phyloP scores from a whole-genome alignment of 768 basidiomycete genomes.

The Suillus cothurnatus region DNA sequence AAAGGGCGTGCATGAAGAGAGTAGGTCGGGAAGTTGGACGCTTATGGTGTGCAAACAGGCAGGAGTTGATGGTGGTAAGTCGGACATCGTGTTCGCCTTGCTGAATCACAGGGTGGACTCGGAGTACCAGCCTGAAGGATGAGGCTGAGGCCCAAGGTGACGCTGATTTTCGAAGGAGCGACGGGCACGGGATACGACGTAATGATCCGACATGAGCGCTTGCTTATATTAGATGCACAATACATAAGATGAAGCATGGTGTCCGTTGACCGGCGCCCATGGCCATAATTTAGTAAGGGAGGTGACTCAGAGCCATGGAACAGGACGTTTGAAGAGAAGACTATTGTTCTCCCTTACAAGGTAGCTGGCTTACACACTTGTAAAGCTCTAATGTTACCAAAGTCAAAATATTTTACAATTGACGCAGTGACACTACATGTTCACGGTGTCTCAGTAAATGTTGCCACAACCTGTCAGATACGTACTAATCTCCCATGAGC shows the following conservation, averaged over 20 bases:
- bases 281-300: neutral
- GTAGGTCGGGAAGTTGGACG: conserved; percentile 33
- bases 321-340: neutral
- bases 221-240: neutral
- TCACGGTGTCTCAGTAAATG: neutral
- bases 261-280: neutral
- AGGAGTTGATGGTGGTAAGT: neutral
- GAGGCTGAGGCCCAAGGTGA: neutral
- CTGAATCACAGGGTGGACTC: too few species aligned
- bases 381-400: neutral
- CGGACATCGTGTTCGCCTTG: neutral
- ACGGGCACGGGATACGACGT: conserved; percentile 3
- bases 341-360: neutral
- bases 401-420: neutral
- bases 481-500: too few species aligned
- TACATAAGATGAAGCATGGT: too few species aligned
- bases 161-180: neutral
- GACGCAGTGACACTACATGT: neutral
- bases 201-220: conserved; percentile 1
- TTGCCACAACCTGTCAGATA: neutral
- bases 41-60: conserved; percentile 18
- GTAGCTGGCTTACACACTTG: neutral
- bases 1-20: conserved; percentile 25
- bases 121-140: neutral
- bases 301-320: neutral